Conservation (phyloP, 345 rosid genomes). For the Hibiscus syriacus region DNA sequence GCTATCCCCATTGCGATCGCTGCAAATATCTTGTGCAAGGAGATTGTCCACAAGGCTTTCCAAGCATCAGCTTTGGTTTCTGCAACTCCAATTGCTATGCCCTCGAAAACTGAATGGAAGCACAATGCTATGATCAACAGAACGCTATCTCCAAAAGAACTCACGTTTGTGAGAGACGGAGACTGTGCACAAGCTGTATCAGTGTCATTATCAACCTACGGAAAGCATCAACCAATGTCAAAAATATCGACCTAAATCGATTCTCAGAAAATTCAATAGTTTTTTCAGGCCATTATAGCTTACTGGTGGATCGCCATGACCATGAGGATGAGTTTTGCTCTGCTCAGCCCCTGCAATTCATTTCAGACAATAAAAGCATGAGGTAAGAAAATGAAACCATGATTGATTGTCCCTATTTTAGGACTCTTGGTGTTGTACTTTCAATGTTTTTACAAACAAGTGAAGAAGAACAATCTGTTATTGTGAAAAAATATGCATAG, state of each 20-base stretch:
- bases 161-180: constrained; percentile 13
- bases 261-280: background rate
- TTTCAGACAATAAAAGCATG: background rate
- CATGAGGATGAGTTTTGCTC: constrained; percentile 17
- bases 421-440: background rate
- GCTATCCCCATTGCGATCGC: constrained; percentile 88
- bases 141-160: constrained; percentile 64
- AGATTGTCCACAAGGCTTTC: constrained; percentile 74
- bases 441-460: background rate
- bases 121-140: constrained; percentile 68
- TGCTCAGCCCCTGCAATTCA: constrained; percentile 20
- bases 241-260: background rate
- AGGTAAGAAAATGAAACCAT: background rate
- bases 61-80: constrained; percentile 56
- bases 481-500: background rate
- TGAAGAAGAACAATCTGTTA: background rate
- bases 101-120: constrained; percentile 86
- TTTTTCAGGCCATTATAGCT: background rate
- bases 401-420: background rate
- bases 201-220: constrained; percentile 16
- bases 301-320: constrained; percentile 13
- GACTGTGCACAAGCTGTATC: background rate
- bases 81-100: constrained; percentile 73
- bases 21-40: constrained; percentile 66
- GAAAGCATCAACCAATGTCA: background rate